A percentile compares a stretch with the other conserved stretches of the same genome.
These are phyloP conservation scores for Aspergillus texensis DNA, from an alignment of 2,329 filamentous ascomycete species.

Conservation along the genomic window DNA sequence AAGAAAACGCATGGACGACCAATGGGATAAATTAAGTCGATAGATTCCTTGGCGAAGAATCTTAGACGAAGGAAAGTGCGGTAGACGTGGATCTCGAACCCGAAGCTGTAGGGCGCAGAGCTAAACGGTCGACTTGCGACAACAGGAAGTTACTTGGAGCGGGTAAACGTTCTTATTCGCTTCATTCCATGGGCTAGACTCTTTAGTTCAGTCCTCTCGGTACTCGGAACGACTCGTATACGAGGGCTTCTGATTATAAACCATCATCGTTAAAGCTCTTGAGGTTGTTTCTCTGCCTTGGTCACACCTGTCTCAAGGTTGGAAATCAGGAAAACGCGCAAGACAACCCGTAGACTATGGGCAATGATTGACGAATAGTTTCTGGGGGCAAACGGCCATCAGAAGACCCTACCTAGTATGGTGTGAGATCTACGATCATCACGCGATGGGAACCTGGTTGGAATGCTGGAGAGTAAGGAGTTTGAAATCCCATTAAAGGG, in stretches of 20 bases:
- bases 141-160: not conserved
- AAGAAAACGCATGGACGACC: not conserved
- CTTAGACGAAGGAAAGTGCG: not conserved
- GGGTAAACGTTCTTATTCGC: not conserved
- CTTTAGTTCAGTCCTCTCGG: not conserved
- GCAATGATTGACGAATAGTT: conserved; percentile 1
- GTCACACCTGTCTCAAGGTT: not conserved
- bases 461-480: not conserved
- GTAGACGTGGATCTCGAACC: not conserved
- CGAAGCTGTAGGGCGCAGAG: not conserved
- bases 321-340: not conserved
- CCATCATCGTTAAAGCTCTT: not conserved
- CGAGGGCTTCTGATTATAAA: not conserved
- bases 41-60: not conserved
- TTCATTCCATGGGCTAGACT: not conserved
- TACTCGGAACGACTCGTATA: not conserved
- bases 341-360: not conserved
- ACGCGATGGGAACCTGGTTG: not conserved
- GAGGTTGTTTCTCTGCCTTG: no score
- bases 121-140: not conserved
- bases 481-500: not conserved
- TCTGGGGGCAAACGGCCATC: not conserved
- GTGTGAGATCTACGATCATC: conserved; percentile 2
- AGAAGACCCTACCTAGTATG: not conserved
- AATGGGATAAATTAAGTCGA: conserved; percentile 1